Conservation (phyloP, 352 stramenopile genomes). For the Elongisporangium senticosum region DNA sequence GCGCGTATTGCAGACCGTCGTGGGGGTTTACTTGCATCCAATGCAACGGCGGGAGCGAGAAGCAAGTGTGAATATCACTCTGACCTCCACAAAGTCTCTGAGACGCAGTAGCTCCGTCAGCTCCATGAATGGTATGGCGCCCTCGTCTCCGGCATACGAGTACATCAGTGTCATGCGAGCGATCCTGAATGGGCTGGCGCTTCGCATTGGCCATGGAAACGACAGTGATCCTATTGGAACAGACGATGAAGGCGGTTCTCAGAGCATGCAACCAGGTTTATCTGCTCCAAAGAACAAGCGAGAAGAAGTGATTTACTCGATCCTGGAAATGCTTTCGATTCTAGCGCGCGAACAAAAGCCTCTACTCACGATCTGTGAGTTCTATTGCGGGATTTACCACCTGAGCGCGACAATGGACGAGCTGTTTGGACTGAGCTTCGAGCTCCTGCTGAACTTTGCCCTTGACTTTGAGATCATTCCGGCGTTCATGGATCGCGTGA, state of each 20-base stretch:
- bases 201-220: slow-evolving; percentile 33
- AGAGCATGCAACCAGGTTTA: slow-evolving; percentile 12
- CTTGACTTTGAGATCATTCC: slow-evolving; percentile 80
- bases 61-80: neutral
- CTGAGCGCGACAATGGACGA: slow-evolving; percentile 33
- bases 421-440: slow-evolving; percentile 51
- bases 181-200: slow-evolving; percentile 42
- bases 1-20: slow-evolving; percentile 44
- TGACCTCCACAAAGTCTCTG: neutral
- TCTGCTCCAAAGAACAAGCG: slow-evolving; percentile 23
- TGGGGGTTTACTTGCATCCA: slow-evolving; percentile 43
- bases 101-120: slow-evolving; percentile 2
- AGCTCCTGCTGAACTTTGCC: slow-evolving; percentile 61
- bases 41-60: slow-evolving; percentile 22
- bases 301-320: slow-evolving; percentile 64
- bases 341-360: slow-evolving; percentile 63
- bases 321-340: slow-evolving; percentile 71
- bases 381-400: slow-evolving; percentile 57
- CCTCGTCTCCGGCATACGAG: slow-evolving; percentile 14
- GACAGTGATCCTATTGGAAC: slow-evolving; percentile 8
- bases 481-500: slow-evolving; percentile 74
- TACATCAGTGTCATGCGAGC: slow-evolving; percentile 30
- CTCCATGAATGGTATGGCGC: slow-evolving; percentile 2
- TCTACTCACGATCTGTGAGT: slow-evolving; percentile 62
- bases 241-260: slow-evolving; percentile 12